phyloP scores from a whole-genome alignment of 176 grass and related monocot genomes.

The Carex cristatella region DNA sequence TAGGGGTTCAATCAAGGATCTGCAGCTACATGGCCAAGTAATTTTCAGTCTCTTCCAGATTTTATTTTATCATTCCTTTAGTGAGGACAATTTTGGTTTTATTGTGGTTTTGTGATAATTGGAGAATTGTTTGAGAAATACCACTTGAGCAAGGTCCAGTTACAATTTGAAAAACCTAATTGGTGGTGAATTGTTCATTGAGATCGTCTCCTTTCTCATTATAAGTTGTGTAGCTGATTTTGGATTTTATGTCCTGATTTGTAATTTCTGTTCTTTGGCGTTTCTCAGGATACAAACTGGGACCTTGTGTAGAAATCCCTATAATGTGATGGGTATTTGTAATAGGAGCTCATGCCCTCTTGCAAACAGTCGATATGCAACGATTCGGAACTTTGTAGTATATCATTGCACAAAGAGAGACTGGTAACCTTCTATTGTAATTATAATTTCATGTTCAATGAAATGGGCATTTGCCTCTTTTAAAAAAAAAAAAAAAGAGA shows the following conservation, averaged over 20 bases:
- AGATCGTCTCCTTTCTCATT: background rate
- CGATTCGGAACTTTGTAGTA: conserved; percentile 61
- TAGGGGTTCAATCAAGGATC: background rate
- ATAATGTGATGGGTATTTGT: conserved; percentile 85
- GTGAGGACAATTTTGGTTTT: background rate
- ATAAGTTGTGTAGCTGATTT: background rate
- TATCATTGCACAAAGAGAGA: conserved; percentile 53
- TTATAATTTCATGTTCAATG: no score
- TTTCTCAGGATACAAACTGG: conserved; percentile 57
- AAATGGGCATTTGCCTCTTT: no score
- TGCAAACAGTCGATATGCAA: conserved; percentile 89
- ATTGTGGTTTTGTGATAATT: background rate
- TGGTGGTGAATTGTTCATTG: background rate
- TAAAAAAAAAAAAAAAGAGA: no score
- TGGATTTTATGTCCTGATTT: background rate
- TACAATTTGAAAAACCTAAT: no score
- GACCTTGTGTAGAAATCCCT: conserved; percentile 73
- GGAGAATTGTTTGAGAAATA: no score
- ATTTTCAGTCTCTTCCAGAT: background rate
- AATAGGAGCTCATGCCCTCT: conserved; percentile 94
- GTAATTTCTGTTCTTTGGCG: background rate
- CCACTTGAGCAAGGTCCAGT: no score
- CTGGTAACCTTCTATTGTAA: no score
- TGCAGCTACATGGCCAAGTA: conserved; percentile 97
- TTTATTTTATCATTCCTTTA: background rate